Base-by-base conservation (phyloP, 495 filamentous ascomycete species). In the Penicillium chermesinum region DNA sequence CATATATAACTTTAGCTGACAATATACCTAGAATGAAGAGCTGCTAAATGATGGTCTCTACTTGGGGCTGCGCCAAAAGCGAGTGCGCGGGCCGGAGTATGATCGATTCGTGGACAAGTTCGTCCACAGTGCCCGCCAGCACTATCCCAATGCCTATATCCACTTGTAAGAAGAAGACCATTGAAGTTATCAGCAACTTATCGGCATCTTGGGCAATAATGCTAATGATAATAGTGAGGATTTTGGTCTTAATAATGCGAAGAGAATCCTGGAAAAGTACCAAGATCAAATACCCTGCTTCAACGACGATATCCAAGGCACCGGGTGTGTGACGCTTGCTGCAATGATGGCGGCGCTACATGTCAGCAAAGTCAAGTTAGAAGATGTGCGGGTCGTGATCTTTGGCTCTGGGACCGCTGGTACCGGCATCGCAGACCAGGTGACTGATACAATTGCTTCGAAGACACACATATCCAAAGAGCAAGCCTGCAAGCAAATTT, bases 231-330 rank as follows among this genome's bases (percentile, higher is more conserved):
- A 2, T 48, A 72, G 71, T 49, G 79, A 83, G 61, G 80, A 83
- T 52, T 83, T 83, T 58, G 80, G 79, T 12, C 58, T 81, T 2
- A 54, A 51, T 1, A 83, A 83, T 55, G 80, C 80, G 0, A 63
- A 84, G 22, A 74, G 85, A 15, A 80, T 95, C 3, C 71, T 95
- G 7, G 86, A 95, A 46, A 81, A 77, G 27, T 94, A 88, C 53
- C 72, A 81, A 4, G 70, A 81, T 0, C 49, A 84, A 16, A 81
- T 94, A 5, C 72, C 90, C 0, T 95, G 89, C 62, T 93, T 95
- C 74, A 95, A 95, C 50, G 89, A 95, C 44, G 89, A 95, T 65
- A 83, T 95, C 1, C 90, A 95, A 61, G 89, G 89, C 2, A 95
- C 90, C 1, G 89, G 90, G 0, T 88, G 85, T 30, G 88, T 95